Base-by-base conservation (phyloP, 306 rosid genomes). In the Gillenia trifoliata region DNA sequence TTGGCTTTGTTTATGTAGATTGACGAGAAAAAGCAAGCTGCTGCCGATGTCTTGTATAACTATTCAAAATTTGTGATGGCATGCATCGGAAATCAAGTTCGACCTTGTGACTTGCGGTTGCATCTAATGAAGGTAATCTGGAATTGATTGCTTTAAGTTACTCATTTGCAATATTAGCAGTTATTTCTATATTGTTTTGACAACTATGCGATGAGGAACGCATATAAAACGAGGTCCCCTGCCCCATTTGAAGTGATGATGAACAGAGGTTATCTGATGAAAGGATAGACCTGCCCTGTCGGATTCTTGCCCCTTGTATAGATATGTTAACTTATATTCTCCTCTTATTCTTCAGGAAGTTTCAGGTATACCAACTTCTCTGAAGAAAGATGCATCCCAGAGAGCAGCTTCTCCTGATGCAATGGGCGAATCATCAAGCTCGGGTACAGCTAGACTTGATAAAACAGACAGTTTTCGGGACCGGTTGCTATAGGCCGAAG, bases 351-450 rank as follows among this genome's bases (percentile, higher is more conserved):
- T 71, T 78, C 86, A 94, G 99, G 97, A 94, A 83, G 83, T 94
- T 76, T 91, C 98, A 0, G 98, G 97, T 43, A 16, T 90, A 73
- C 91, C 96, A 28, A 87, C 91, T 83, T 75, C 91, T 30, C 77
- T 94, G 72, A 91, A 89, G 76, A 91, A 92, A 78, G 97, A 94
- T 68, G 57, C 96, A 36, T 40, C 86, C 36, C 93, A 85, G 52
- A 73, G 78, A 59, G 93, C 90, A 75, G 85, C 90, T n/a, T 92
- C 99, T 75, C 97, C 97, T 12, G 99, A 92, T 81, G 89, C 88
- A 75, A 90, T 94, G 96, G 97, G 93, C 0, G 97, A 91, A 78
- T 94, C 97, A 25, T 94, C 99, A 13, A 90, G 97, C 85, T 87
- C 97, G 1, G 96, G 99, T 71, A 92, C 96, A 30, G 89, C 92